phyloP scores from a whole-genome alignment of 345 rosid species.

The Arabidopsis suecica region DNA sequence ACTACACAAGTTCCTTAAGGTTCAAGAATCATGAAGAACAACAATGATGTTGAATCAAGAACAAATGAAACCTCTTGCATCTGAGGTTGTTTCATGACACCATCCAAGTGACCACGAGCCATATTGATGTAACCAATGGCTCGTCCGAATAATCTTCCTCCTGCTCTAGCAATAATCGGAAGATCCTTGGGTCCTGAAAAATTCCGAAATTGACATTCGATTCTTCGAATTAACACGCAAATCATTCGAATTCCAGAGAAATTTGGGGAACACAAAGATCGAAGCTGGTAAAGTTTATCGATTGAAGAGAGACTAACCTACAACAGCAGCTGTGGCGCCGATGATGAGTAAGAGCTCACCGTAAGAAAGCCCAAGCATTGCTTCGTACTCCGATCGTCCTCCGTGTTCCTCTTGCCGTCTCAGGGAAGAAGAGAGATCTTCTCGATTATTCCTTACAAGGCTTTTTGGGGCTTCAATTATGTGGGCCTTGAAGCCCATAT shows the following conservation, averaged over 20 bases:
- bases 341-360: slow-evolving; percentile 70
- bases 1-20: background rate
- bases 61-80: slow-evolving; percentile 69
- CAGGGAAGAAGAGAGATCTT: slow-evolving; percentile 13
- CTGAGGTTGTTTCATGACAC: slow-evolving; percentile 86
- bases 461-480: background rate
- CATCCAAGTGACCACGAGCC: slow-evolving; percentile 89
- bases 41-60: too few relatives aligned
- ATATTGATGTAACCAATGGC: slow-evolving; percentile 81
- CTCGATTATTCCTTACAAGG: background rate
- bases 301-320: slow-evolving; percentile 50
- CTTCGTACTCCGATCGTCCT: slow-evolving; percentile 29
- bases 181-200: slow-evolving; percentile 83
- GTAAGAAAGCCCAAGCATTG: slow-evolving; percentile 71
- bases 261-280: background rate
- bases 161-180: slow-evolving; percentile 71
- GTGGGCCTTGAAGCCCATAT: slow-evolving; percentile 17
- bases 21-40: too few relatives aligned
- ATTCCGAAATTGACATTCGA: background rate
- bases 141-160: slow-evolving; percentile 78
- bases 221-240: background rate
- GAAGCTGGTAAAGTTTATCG: background rate
- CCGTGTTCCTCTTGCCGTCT: slow-evolving; percentile 29
- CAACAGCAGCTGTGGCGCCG: slow-evolving; percentile 71
- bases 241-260: background rate